Evolutionary conservation across 2,329 filamentous ascomycete genomes (phyloP), one percentile per base, ranked within the genome.

Genomic region (Grosmannia huntii): DNA sequence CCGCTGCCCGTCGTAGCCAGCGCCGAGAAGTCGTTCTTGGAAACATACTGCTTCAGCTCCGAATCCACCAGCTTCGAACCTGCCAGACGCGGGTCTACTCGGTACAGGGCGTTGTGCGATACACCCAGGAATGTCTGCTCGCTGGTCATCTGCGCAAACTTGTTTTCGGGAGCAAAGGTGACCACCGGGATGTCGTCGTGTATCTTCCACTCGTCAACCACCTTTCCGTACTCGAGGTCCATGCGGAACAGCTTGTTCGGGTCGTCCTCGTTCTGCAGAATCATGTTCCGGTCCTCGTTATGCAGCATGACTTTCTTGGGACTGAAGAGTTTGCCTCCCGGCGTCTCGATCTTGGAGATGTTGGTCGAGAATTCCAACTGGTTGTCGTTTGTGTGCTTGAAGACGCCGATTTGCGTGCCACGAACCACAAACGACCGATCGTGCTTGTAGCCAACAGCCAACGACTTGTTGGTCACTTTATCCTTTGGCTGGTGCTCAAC

Each of bases 271-370:
- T 95, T 91, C 70, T 96, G 91, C 59, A 96, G 72, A 61, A 96
- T 88, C 81, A 96, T 85, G 67, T 95, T 90, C 52, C 84, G 81
- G 72, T 96, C 91, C 70, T 94, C 89, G 33, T 88, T 87, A 68
- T 96, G 91, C 53, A 96, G 78, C 91, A 96, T 96, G 67, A 96
- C 89, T 75, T 96, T 99, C 75, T 89, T 95, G 7, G 94, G 94
- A 61, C 86, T 91, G 75, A 99, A 96, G 0, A 91, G 77, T 68
- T 86, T 87, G 65, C 94, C 94, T 51, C 83, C 82, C 2, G 91
- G 89, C 0, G 92, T 96, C 70, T 90, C 85, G 55, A 99, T 89
- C 72, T 95, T 96, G 61, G 90, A 96, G 66, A 99, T 99, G 63
- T 91, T 97, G 60, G 94, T 99, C 14, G 90, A 90, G 71, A 97